Conservation (phyloP, 805 yeast genomes). For the Ogataea salicorniae region DNA sequence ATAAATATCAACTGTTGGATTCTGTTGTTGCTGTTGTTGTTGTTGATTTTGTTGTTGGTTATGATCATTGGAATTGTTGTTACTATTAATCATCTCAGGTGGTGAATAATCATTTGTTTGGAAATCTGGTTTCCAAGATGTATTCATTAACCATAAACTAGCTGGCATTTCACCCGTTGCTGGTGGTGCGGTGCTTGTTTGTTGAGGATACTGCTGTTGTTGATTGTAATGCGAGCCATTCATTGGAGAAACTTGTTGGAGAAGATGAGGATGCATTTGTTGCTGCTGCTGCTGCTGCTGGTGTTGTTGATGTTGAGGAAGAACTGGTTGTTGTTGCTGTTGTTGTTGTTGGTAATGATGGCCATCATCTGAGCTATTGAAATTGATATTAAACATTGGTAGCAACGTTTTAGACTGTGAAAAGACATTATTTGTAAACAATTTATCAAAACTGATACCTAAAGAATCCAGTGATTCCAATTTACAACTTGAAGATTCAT, state of each 20-base stretch:
- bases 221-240: not conserved
- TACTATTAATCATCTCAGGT: not conserved
- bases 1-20: not conserved
- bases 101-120: not conserved
- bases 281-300: no score
- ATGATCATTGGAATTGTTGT: not conserved
- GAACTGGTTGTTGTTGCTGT: no score
- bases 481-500: not conserved
- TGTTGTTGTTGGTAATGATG: no score
- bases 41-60: not conserved
- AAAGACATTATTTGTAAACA: constrained; percentile 25
- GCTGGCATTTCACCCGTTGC: constrained; percentile 8
- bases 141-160: constrained; percentile 17
- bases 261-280: no score
- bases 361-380: not conserved
- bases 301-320: no score
- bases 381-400: constrained; percentile 15
- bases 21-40: not conserved
- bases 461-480: constrained; percentile 10
- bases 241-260: no score
- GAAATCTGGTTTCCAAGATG: constrained; percentile 16
- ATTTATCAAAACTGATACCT: constrained; percentile 18
- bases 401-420: constrained; percentile 14
- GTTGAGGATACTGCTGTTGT: not conserved
- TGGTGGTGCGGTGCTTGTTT: not conserved